Evolutionary conservation across 176 grass and related monocot species (phyloP).

Genomic region (Avena sativa): DNA sequence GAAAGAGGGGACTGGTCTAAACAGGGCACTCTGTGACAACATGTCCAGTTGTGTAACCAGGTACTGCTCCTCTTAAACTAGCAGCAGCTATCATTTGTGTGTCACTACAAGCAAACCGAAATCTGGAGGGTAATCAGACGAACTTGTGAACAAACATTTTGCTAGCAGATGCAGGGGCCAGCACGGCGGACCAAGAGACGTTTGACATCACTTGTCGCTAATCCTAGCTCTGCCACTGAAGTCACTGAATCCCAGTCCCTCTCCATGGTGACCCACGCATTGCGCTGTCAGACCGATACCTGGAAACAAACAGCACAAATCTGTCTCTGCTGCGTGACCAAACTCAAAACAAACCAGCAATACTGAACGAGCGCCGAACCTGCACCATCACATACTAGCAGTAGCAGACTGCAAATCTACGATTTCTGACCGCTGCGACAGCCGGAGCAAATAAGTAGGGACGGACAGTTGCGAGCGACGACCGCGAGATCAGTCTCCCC

Average conservation of each 20-base stretch:
- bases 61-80: background rate
- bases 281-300: background rate
- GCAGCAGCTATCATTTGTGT: background rate
- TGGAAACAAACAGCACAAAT: too few species aligned
- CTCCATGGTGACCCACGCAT: background rate
- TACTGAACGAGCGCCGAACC: background rate
- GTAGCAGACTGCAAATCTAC: background rate
- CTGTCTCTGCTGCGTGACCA: too few species aligned
- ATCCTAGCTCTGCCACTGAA: too few species aligned
- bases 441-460: background rate
- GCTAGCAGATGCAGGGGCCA: too few species aligned
- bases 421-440: background rate
- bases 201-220: too few species aligned
- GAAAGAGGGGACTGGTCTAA: background rate
- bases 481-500: background rate
- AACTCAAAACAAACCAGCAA: too few species aligned
- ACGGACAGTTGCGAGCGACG: background rate
- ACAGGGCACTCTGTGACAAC: background rate
- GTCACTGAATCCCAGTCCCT: too few species aligned
- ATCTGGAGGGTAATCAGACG: background rate
- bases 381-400: background rate
- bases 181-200: too few species aligned
- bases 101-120: background rate
- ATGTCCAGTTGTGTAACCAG: background rate
- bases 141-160: too few species aligned